Conservation (phyloP, 495 filamentous ascomycete species). For the Penicillium egyptiacum region DNA sequence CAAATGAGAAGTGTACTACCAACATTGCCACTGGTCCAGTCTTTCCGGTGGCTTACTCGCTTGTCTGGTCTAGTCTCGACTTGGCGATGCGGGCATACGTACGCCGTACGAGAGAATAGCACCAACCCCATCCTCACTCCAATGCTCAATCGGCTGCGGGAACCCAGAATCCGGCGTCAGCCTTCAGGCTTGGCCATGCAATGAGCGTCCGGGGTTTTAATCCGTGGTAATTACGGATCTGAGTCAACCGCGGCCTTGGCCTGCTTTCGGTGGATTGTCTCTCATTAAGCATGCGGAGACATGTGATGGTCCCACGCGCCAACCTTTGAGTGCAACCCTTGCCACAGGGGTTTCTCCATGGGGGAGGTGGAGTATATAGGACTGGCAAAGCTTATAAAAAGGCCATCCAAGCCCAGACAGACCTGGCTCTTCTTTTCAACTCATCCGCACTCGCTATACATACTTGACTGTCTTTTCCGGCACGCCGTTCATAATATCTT, state of each 20-base stretch:
- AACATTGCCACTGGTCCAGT: conserved; percentile 7
- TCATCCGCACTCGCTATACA: conserved; percentile 25
- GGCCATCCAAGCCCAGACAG: conserved; percentile 10
- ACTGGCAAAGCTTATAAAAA: conserved; percentile 27
- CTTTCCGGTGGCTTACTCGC: not conserved
- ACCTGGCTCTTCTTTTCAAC: conserved; percentile 12
- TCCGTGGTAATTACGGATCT: conserved; percentile 13
- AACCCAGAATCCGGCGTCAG: conserved; percentile 10
- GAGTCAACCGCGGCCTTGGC: conserved; percentile 24
- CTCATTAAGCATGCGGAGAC: conserved; percentile 15
- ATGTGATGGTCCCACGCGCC: conserved; percentile 21
- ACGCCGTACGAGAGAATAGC: conserved; percentile 4
- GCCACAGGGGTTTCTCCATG: not conserved
- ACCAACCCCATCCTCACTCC: not conserved
- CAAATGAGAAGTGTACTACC: not conserved
- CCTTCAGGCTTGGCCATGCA: conserved; percentile 20
- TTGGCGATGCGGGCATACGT: conserved; percentile 15
- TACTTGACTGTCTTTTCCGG: conserved; percentile 31
- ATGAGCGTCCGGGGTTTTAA: conserved; percentile 13
- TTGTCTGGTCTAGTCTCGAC: conserved; percentile 8
- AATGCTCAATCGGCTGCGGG: conserved; percentile 12
- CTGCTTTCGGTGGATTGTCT: conserved; percentile 8
- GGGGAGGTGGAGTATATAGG: conserved; percentile 1
- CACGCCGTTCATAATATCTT: conserved; percentile 7
- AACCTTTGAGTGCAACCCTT: conserved; percentile 17